Evolutionary conservation across 1,284 basidiomycete genomes (phyloP).

Genomic region (Coniferiporia weirii): DNA sequence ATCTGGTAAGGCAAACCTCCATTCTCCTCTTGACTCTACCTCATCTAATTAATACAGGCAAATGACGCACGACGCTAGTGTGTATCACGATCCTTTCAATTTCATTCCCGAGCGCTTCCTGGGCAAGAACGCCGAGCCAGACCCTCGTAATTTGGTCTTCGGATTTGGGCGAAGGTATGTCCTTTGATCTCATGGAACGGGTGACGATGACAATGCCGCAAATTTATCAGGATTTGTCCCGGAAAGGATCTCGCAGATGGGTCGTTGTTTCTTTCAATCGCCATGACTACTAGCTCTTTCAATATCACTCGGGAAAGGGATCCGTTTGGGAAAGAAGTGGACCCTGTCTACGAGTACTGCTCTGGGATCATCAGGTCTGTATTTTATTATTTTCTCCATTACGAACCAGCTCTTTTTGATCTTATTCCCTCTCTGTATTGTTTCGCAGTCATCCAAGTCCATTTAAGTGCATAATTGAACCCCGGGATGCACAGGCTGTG

Average conservation of each 20-base stretch:
- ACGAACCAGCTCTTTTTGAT: background rate
- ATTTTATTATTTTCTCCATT: background rate
- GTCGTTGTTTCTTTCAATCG: conserved; percentile 18
- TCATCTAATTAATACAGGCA: conserved; percentile 4
- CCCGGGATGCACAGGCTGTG: conserved; percentile 1
- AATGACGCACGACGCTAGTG: conserved; percentile 12
- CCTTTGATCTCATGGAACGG: background rate
- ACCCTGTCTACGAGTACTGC: conserved; percentile 16
- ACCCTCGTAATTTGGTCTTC: background rate
- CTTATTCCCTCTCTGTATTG: background rate
- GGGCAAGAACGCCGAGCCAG: background rate
- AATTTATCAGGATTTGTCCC: conserved; percentile 1
- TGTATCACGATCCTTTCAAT: conserved; percentile 17
- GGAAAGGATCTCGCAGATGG: conserved; percentile 17
- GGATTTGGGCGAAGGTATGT: conserved; percentile 10
- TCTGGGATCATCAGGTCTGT: conserved; percentile 18
- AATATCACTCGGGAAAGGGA: conserved; percentile 17
- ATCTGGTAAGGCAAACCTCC: conserved; percentile 9
- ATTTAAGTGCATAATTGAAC: conserved; percentile 17
- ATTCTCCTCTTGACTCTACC: background rate
- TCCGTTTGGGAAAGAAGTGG: conserved; percentile 16
- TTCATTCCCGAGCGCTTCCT: conserved; percentile 20
- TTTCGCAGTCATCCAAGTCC: conserved; percentile 14
- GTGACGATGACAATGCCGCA: too few species aligned
- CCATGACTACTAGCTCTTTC: conserved; percentile 18